Evolutionary conservation across 768 basidiomycete genomes (phyloP), one percentile per base, ranked within the genome.

Genomic region (Dioszegia crocea): DNA sequence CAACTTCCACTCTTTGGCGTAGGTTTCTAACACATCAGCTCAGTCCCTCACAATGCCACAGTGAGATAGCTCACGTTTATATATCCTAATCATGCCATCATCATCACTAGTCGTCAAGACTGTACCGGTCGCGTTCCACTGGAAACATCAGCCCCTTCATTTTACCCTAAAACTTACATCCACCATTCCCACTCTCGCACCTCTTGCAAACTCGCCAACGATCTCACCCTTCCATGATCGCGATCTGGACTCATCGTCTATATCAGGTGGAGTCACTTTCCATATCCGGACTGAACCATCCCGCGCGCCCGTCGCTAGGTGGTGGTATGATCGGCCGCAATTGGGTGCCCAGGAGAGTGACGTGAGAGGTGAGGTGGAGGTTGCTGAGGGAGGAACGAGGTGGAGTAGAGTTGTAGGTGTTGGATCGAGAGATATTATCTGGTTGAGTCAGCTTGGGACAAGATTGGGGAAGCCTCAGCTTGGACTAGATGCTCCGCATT

Each of bases 281-380:
- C 92, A 97, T 62, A 99, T 89, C 61, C 91, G 79, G 12, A 97
- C 91, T 44, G 84, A 83, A 1, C 92, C 91, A 73, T 96, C 92
- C 29, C 91, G 82, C 29, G 85, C 81, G 16, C 92, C 96, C 0
- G 91, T 89, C 1, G 94, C 96, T 59, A 98, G 82, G 38, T 97
- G 86, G 70, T 98, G 94, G 76, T 91, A 94, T 0, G 89, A 89
- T 26, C 96, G 83, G 5, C 94, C 96, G 60, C 91, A 94, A 0
- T 87, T 87, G 0, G 96, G 89, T 0, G 94, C 91, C 93, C 93
- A 99, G 16, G 91, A 81, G 33, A 98, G 83, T 29, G 87, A 86
- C 0, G 88, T 88, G 49, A 94, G 83, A 1, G 93, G 91, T 81
- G 51, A 31, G 26, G 56, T 12, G 1, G 52, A 47, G 9, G 5